Conservation (phyloP, 305 asterid species). For the Withania somnifera region DNA sequence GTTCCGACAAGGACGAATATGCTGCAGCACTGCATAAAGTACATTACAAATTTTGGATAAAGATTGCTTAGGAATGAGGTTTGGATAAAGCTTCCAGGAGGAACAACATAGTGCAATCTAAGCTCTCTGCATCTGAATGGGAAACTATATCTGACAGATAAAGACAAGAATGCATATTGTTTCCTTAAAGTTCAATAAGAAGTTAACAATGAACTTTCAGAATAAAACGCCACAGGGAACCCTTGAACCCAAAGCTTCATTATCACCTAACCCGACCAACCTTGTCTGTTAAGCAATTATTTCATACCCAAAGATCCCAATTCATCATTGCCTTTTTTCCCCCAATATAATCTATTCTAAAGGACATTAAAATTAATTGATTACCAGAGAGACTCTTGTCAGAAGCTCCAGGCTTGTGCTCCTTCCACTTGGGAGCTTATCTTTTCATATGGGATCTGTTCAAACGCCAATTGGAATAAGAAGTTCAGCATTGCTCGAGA, state of each 20-base stretch:
- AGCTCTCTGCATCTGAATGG: constrained; percentile 9
- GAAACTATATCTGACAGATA: constrained; percentile 10
- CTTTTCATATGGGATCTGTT: constrained; percentile 48
- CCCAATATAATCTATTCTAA: constrained; percentile 25
- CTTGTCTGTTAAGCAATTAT: constrained; percentile 91
- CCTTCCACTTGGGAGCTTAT: constrained; percentile 4
- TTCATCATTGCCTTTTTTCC: constrained; percentile 26
- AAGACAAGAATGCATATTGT: constrained; percentile 18
- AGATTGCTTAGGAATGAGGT: constrained; percentile 70
- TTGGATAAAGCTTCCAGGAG: constrained; percentile 23
- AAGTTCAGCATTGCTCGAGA: constrained; percentile 57
- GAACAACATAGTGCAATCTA: constrained; percentile 9
- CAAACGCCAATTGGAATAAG: constrained; percentile 37
- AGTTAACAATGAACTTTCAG: constrained; percentile 12
- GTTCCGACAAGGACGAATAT: neutral
- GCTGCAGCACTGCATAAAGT: neutral
- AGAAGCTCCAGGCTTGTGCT: neutral
- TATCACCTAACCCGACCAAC: constrained; percentile 45
- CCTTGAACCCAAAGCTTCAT: constrained; percentile 69
- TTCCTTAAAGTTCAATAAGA: neutral
- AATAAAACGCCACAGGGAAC: constrained; percentile 32
- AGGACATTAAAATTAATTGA: constrained; percentile 21
- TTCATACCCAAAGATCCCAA: constrained; percentile 39
- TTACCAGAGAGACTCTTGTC: constrained; percentile 7
- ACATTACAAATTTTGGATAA: constrained; percentile 9